A percentile compares a stretch with the other conserved stretches of the same genome.
Conservation (phyloP, 2,329 filamentous ascomycete species). For the Thyridium curvatum region DNA sequence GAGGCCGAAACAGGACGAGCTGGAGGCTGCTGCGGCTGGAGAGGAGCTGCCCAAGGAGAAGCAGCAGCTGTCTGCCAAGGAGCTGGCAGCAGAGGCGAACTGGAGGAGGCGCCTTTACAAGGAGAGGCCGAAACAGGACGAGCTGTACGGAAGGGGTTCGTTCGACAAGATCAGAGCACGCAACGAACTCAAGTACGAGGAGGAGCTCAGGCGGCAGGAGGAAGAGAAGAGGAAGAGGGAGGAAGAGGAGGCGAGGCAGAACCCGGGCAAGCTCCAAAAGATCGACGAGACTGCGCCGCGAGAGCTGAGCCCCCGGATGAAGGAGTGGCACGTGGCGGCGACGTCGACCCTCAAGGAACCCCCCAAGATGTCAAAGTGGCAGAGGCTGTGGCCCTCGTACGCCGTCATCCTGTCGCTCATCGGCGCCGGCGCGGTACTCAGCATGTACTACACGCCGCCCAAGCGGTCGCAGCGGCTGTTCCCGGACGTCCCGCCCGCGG, state of each 20-base stretch:
- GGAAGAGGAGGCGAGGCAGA: constrained; percentile 28
- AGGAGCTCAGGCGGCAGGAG: constrained; percentile 21
- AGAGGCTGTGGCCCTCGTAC: constrained; percentile 50
- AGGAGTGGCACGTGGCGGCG: constrained; percentile 36
- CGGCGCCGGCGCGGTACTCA: constrained; percentile 33
- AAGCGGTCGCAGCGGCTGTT: constrained; percentile 42
- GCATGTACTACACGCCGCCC: constrained; percentile 46
- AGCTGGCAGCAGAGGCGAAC: constrained; percentile 9
- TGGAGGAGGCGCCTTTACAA: constrained; percentile 15
- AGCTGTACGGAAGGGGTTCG: constrained; percentile 51
- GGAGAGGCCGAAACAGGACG: constrained; percentile 21
- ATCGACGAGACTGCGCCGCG: constrained; percentile 23
- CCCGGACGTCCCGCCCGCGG: constrained; percentile 54
- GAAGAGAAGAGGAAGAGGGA: constrained; percentile 28
- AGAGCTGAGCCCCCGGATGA: constrained; percentile 28
- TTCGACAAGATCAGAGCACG: constrained; percentile 51
- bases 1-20: constrained; percentile 25
- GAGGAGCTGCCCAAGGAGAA: no score
- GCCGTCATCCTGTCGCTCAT: constrained; percentile 39
- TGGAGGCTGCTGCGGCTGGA: constrained; percentile 28
- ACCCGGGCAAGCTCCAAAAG: constrained; percentile 31
- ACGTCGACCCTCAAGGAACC: constrained; percentile 44
- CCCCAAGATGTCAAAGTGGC: constrained; percentile 43
- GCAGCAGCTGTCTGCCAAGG: constrained; percentile 7
- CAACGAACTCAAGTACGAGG: constrained; percentile 43